Conservation (phyloP, 345 rosid species). For the Sisymbrium altissimum region DNA sequence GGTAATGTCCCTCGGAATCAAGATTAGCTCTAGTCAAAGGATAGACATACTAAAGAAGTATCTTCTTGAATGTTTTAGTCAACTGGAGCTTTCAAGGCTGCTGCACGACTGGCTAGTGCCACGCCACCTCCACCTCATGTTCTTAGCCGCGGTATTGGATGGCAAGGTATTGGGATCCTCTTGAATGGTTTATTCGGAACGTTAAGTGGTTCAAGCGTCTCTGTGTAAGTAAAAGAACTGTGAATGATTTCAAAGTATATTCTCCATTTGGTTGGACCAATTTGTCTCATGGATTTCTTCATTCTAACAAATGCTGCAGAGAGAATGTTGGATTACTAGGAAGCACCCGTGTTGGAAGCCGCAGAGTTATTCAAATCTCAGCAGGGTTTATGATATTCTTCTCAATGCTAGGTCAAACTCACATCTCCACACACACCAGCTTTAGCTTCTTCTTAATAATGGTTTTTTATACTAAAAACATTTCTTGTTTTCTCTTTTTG, state of each 20-base stretch:
- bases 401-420: conserved; percentile 71
- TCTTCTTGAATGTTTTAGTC: conserved; percentile 45
- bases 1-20: conserved; percentile 39
- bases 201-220: conserved; percentile 72
- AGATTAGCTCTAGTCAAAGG: background rate
- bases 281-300: conserved; percentile 1
- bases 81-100: conserved; percentile 95
- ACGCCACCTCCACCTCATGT: conserved; percentile 99
- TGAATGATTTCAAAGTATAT: background rate
- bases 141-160: conserved; percentile 98
- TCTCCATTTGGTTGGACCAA: background rate
- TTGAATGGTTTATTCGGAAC: conserved; percentile 87
- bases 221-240: conserved; percentile 49
- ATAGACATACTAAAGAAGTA: background rate
- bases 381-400: conserved; percentile 99
- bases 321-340: conserved; percentile 96
- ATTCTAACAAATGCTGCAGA: conserved; percentile 40
- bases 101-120: conserved; percentile 94
- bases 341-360: conserved; percentile 96
- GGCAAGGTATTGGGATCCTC: conserved; percentile 98
- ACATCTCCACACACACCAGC: background rate
- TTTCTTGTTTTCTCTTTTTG: background rate
- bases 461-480: background rate
- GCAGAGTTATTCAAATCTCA: conserved; percentile 91
- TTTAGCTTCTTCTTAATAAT: background rate